Evolutionary conservation across 306 rosid species (phyloP).

Genomic region (Senna siamea): DNA sequence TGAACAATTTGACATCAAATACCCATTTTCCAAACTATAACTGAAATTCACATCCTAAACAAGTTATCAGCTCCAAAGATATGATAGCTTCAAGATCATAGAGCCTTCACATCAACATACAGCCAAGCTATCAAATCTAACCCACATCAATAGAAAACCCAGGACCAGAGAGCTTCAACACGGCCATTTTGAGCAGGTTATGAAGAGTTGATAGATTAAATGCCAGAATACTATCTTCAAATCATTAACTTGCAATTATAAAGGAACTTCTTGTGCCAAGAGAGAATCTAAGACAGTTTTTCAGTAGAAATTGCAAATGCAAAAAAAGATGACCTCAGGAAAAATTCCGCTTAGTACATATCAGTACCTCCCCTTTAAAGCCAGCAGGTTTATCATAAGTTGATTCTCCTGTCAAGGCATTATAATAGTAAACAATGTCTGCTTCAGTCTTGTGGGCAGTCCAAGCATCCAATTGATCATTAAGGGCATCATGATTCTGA

Average conservation of each 20-base stretch:
- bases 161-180: background rate
- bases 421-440: conserved; percentile 86
- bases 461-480: conserved; percentile 81
- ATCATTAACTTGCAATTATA: background rate
- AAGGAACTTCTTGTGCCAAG: background rate
- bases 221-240: background rate
- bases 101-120: background rate
- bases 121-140: background rate
- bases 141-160: background rate
- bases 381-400: conserved; percentile 85
- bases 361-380: conserved; percentile 86
- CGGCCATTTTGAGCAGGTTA: background rate
- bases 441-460: conserved; percentile 87
- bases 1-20: background rate
- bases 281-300: background rate
- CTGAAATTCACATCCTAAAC: too few relatives aligned
- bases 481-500: conserved; percentile 42
- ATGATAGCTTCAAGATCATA: background rate
- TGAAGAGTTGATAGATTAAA: background rate
- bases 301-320: background rate
- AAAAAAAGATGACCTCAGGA: background rate
- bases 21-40: too few relatives aligned
- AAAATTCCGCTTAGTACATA: conserved; percentile 16
- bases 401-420: conserved; percentile 83
- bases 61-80: too few relatives aligned